Evolutionary conservation across 2,329 filamentous ascomycete genomes (phyloP), one percentile per base, ranked within the genome.

Genomic region (Talaromyces verruculosus): DNA sequence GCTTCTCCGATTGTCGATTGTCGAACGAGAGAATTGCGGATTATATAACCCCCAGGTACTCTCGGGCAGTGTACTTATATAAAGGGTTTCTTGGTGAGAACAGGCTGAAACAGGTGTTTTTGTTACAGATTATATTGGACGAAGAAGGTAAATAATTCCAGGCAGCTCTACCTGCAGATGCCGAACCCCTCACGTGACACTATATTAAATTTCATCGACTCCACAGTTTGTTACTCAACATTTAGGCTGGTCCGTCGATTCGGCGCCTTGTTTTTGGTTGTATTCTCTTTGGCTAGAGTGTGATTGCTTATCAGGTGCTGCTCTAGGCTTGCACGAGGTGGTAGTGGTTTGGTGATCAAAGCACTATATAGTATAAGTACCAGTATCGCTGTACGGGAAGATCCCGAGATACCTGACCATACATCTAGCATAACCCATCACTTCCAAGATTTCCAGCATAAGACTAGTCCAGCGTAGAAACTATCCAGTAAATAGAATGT

Each of bases 131-230:
- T 25, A 37, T 7, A 22, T 4, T 22, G 30, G 33, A 13, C 63
- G 39, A 61, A 19, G 13, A 19, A 49, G 39, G 43, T 13, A 64
- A 22, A 43, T 45, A 19, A 33, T 37, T 28, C 61, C 47, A 60
- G 33, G 51, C 28, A 62, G 30, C 60, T 61, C 25, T 51, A 25
- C 41, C 13, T 61, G 43, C 59, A 49, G n/a, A 25, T 37, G 53
- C 33, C 53, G 53, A 15, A 22, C 10, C 17, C 2, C 59, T 62
- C 60, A 62, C 60, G 60, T 62, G 60, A 62, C 28, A 11, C 8
- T 47, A 13, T 25, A 5, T 33, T 41, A 10, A 15, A 33, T 47
- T 33, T 35, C 3, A 19, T 22, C 7, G 8, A 35, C 51, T 55
- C 51, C 51, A 55, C 51, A 19, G 19, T 4, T 19, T 33, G 51